These are phyloP conservation scores for Venustampulla echinocandica DNA, from an alignment of 495 filamentous ascomycete genomes.

Conservation along the genomic window DNA sequence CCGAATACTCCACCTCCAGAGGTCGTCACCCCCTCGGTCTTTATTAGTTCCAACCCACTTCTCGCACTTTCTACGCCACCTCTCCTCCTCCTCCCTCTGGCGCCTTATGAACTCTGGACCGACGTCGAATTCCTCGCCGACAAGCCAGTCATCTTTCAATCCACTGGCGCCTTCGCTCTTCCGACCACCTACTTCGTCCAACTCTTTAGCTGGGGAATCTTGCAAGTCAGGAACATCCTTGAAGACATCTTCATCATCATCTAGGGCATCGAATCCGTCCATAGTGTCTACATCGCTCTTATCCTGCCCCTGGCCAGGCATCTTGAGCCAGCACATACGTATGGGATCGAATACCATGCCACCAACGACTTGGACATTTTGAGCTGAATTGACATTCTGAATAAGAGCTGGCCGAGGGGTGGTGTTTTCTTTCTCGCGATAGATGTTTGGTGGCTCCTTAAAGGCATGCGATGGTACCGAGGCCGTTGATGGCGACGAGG, in stretches of 20 bases:
- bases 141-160: constrained; percentile 68
- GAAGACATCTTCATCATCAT: constrained; percentile 50
- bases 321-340: constrained; percentile 90
- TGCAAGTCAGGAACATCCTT: constrained; percentile 48
- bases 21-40: constrained; percentile 12
- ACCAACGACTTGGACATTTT: constrained; percentile 81
- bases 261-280: constrained; percentile 74
- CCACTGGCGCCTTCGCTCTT: constrained; percentile 28
- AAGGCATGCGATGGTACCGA: constrained; percentile 39
- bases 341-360: constrained; percentile 97
- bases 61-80: constrained; percentile 77
- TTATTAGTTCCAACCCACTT: constrained; percentile 52
- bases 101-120: constrained; percentile 87
- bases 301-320: constrained; percentile 25
- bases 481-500: constrained; percentile 35
- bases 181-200: constrained; percentile 27
- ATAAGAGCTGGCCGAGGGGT: constrained; percentile 88
- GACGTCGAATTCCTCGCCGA: constrained; percentile 95
- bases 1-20: constrained; percentile 27
- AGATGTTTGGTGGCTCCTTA: constrained; percentile 22
- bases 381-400: constrained; percentile 65
- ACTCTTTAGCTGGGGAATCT: constrained; percentile 31
- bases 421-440: constrained; percentile 41
- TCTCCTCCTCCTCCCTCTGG: constrained; percentile 82
- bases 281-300: constrained; percentile 37